Evolutionary conservation across 441 rosid genomes (phyloP).

Genomic region (Bruguiera hainesii): DNA sequence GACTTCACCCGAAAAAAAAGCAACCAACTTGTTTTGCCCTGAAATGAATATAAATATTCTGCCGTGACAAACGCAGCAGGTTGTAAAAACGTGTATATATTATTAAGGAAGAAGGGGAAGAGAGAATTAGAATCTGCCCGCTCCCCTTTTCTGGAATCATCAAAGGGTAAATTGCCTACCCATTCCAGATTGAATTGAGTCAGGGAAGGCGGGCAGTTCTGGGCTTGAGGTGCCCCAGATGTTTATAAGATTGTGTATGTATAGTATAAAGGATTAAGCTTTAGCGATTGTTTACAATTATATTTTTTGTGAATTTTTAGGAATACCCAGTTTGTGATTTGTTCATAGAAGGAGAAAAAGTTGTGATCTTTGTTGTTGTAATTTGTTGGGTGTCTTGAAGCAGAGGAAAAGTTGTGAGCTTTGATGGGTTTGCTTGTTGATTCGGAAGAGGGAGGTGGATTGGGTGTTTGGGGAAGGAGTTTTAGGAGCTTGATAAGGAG

Average conservation of each 20-base stretch:
- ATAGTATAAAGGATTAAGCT: background rate
- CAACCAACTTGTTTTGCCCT: too few species aligned
- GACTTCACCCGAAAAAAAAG: too few species aligned
- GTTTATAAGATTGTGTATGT: background rate
- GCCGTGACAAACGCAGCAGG: too few species aligned
- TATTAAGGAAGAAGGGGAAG: too few species aligned
- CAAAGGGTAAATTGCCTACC: too few species aligned
- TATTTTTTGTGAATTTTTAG: background rate
- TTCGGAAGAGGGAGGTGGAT: conserved; percentile 42
- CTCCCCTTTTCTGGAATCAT: conserved; percentile 7
- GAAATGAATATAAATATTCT: too few species aligned
- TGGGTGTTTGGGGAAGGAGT: conserved; percentile 35
- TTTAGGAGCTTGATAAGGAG: conserved; percentile 69
- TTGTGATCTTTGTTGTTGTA: background rate
- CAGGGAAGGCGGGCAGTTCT: conserved; percentile 24
- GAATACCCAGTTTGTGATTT: conserved; percentile 10
- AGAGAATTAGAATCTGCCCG: conserved; percentile 10
- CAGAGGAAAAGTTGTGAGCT: conserved; percentile 3
- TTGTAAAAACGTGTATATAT: too few species aligned
- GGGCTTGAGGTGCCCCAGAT: background rate
- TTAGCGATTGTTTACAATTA: background rate
- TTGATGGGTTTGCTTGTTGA: conserved; percentile 59
- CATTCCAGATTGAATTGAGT: too few species aligned
- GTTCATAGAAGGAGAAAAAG: background rate
- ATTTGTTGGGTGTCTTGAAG: background rate